These are phyloP conservation scores for Orbilia brochopaga DNA, from an alignment of 2,329 filamentous ascomycete species.

Conservation along the genomic window DNA sequence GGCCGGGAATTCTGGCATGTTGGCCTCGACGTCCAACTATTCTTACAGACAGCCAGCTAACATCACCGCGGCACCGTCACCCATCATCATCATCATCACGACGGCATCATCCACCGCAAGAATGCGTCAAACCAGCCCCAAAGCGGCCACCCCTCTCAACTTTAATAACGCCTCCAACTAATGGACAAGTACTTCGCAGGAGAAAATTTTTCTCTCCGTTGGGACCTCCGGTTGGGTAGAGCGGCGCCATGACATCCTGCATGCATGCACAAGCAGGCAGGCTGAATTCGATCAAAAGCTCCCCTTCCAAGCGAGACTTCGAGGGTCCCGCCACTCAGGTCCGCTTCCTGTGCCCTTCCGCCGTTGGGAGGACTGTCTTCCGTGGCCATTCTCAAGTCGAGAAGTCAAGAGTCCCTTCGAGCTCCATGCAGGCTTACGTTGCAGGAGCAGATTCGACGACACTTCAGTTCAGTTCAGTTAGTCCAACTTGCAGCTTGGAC, in stretches of 20 bases:
- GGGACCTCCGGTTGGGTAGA: conserved; percentile 3
- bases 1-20: not conserved
- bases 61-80: not conserved
- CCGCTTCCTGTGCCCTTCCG: not conserved
- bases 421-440: conserved; percentile 48
- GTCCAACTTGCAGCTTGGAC: too few species aligned
- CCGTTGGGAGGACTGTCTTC: not conserved
- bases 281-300: conserved; percentile 19
- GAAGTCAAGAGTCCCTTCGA: not conserved
- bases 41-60: not conserved
- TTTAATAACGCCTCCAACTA: not conserved
- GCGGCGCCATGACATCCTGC: conserved; percentile 7
- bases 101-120: not conserved
- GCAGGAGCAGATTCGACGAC: conserved; percentile 38
- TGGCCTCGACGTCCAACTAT: too few species aligned
- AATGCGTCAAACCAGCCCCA: not conserved
- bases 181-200: not conserved
- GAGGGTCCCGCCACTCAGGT: conserved; percentile 18
- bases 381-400: conserved; percentile 3
- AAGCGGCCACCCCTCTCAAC: not conserved
- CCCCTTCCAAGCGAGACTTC: conserved; percentile 42
- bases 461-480: not conserved
- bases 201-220: conserved; percentile 15
- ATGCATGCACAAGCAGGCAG: conserved; percentile 19
- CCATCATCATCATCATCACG: not conserved